Percentiles rank a stretch among this genome's conserved stretches.
These are phyloP conservation scores for Sporisorium exsertum DNA, from an alignment of 1,284 basidiomycete genomes.

Conservation along the genomic window DNA sequence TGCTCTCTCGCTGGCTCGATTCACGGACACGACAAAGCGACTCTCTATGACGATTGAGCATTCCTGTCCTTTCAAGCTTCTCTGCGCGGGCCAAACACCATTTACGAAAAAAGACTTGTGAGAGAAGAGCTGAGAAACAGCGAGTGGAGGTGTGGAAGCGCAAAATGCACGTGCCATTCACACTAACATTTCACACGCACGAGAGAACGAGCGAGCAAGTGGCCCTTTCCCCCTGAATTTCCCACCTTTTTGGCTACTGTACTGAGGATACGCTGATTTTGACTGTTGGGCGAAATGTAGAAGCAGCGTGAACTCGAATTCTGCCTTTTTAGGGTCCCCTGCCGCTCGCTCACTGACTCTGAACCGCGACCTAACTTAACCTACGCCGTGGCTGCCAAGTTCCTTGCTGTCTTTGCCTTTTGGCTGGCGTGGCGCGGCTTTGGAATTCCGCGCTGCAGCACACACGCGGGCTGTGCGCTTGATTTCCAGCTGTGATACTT, in stretches of 20 bases:
- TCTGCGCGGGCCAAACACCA: not conserved
- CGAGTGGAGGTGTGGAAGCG: constrained; percentile 18
- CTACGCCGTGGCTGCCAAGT: not conserved
- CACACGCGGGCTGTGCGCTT: constrained; percentile 1
- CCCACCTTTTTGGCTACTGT: too few species aligned
- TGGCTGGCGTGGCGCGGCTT: not conserved
- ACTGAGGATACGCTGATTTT: too few species aligned
- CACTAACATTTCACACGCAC: constrained; percentile 4
- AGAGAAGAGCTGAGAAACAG: not conserved
- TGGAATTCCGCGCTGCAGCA: constrained; percentile 1
- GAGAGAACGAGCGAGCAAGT: not conserved
- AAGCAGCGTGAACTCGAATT: constrained; percentile 4
- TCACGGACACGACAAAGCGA: not conserved
- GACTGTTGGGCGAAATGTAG: not conserved
- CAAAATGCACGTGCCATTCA: constrained; percentile 35
- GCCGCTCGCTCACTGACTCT: not conserved
- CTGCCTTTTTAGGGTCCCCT: too few species aligned
- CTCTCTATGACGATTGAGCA: not conserved
- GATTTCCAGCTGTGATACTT: not conserved
- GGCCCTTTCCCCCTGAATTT: not conserved
- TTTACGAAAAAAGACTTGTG: not conserved
- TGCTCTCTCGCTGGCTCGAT: not conserved
- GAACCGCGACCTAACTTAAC: constrained; percentile 1
- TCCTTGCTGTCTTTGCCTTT: too few species aligned
- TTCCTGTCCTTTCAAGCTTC: not conserved